phyloP scores from a whole-genome alignment of 495 filamentous ascomycete species.

The Hypoxylon subgilvum region DNA sequence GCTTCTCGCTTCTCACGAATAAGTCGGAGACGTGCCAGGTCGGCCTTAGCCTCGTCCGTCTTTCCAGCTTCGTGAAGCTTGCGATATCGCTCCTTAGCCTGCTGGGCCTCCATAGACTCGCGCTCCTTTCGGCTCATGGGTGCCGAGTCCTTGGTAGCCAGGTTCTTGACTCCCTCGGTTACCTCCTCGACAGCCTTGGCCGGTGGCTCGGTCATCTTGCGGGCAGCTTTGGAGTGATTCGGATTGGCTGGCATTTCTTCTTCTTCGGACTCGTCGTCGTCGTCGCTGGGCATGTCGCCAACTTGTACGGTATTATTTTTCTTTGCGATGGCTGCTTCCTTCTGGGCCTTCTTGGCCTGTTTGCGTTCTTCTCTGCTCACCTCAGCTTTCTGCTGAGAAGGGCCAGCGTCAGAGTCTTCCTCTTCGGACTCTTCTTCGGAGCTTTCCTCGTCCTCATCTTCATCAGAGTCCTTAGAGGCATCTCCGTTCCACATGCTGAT shows the following conservation, averaged over 20 bases:
- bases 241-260: slow-evolving; percentile 82
- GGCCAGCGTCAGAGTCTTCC: slow-evolving; percentile 44
- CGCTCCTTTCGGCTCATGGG: slow-evolving; percentile 78
- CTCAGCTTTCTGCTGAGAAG: slow-evolving; percentile 45
- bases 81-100: slow-evolving; percentile 87
- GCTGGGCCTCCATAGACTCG: slow-evolving; percentile 85
- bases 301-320: slow-evolving; percentile 70
- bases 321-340: slow-evolving; percentile 82
- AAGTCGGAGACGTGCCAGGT: slow-evolving; percentile 79
- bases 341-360: slow-evolving; percentile 86
- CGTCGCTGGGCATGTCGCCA: slow-evolving; percentile 81
- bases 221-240: slow-evolving; percentile 78
- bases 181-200: slow-evolving; percentile 54
- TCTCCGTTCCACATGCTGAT: slow-evolving; percentile 72
- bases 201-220: slow-evolving; percentile 56
- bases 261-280: slow-evolving; percentile 66
- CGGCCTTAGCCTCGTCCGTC: slow-evolving; percentile 94
- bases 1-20: slow-evolving; percentile 87
- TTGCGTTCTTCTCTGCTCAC: slow-evolving; percentile 87
- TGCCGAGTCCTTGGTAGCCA: too few species aligned
- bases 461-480: slow-evolving; percentile 54
- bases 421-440: slow-evolving; percentile 54
- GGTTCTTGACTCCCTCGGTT: slow-evolving; percentile 55
- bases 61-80: slow-evolving; percentile 96
- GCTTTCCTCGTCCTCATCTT: slow-evolving; percentile 53